Conservation (phyloP, 805 yeast genomes). For the Schwanniomyces sp. region DNA sequence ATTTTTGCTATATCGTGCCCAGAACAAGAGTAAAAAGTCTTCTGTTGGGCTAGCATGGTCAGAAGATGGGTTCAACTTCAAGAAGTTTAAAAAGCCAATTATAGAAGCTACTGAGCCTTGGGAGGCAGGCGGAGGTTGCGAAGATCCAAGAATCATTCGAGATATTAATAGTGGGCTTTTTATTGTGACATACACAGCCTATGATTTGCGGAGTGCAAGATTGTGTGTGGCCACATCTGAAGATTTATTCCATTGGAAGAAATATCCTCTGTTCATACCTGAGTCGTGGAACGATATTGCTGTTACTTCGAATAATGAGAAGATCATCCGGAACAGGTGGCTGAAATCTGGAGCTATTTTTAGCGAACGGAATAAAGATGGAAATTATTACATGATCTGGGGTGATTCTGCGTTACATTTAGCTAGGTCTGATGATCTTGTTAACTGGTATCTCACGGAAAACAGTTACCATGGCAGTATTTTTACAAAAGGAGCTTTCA, state of each 20-base stretch:
- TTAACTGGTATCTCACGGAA: conserved; percentile 29
- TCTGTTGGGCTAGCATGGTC: conserved; percentile 44
- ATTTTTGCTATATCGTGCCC: conserved; percentile 39
- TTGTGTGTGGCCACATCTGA: conserved; percentile 39
- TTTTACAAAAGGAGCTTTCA: conserved; percentile 27
- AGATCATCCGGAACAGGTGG: conserved; percentile 32
- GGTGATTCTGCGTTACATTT: conserved; percentile 41
- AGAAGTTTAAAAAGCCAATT: conserved; percentile 29
- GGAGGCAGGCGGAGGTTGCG: conserved; percentile 43
- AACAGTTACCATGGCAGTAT: conserved; percentile 15
- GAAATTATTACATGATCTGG: conserved; percentile 43
- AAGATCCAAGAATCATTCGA: conserved; percentile 42
- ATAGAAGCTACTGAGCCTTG: conserved; percentile 36
- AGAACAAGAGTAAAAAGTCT: conserved; percentile 30
- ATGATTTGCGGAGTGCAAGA: conserved; percentile 32
- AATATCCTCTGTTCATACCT: conserved; percentile 34
- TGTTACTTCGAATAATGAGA: conserved; percentile 19
- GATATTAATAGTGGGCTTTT: conserved; percentile 35
- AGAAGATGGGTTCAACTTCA: conserved; percentile 35
- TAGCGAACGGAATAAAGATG: conserved; percentile 29
- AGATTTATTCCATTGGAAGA: conserved; percentile 38
- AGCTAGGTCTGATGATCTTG: conserved; percentile 33
- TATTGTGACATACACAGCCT: conserved; percentile 42
- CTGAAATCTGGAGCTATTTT: conserved; percentile 44
- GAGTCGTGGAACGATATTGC: conserved; percentile 35